Conservation (phyloP, 2,329 filamentous ascomycete genomes). For the Fusarium sterilihyphosum region DNA sequence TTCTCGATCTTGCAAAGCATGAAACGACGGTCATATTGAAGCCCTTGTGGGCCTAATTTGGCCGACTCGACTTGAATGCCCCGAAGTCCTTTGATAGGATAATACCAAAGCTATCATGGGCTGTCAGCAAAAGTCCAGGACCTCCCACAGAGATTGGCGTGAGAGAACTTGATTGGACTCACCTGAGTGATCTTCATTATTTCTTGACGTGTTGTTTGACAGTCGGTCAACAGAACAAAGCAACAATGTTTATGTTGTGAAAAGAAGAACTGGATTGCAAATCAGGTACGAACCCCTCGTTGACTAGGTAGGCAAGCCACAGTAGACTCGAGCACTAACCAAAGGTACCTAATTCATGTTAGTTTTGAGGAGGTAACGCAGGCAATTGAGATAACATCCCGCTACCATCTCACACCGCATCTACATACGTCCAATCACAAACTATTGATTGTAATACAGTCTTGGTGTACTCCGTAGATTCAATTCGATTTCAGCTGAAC, state of each 20-base stretch:
- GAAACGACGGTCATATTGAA: constrained; percentile 74
- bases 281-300: constrained; percentile 26
- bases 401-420: not conserved
- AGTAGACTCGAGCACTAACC: constrained; percentile 10
- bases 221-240: constrained; percentile 1
- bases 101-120: constrained; percentile 66
- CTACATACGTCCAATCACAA: constrained; percentile 1
- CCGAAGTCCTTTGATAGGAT: constrained; percentile 79
- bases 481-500: not conserved
- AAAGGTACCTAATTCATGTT: not conserved
- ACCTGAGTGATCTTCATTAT: constrained; percentile 48
- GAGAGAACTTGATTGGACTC: not conserved
- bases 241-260: constrained; percentile 12
- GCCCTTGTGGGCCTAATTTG: constrained; percentile 68
- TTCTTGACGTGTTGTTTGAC: not conserved
- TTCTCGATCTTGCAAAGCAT: constrained; percentile 70
- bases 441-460: not conserved
- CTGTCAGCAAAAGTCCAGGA: constrained; percentile 1
- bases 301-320: constrained; percentile 15
- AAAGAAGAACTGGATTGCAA: constrained; percentile 20
- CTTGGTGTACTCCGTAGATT: not conserved
- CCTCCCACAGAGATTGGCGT: not conserved
- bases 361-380: not conserved
- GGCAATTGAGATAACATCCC: constrained; percentile 7
- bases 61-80: constrained; percentile 65